phyloP scores from a whole-genome alignment of 352 stramenopile genomes.

The Pythium myriotylum region DNA sequence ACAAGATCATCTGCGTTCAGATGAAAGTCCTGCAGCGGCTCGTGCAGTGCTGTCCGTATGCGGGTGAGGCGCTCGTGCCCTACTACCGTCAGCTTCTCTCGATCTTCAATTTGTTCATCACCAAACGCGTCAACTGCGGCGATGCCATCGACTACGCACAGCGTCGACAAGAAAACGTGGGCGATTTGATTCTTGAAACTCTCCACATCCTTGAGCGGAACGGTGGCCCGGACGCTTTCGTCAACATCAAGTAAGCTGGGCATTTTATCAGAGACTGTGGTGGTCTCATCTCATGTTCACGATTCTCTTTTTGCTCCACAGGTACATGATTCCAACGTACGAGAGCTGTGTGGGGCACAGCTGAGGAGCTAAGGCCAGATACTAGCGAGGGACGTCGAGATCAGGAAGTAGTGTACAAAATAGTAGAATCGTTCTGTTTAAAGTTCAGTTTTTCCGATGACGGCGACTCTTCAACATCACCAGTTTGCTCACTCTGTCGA shows the following conservation, averaged over 20 bases:
- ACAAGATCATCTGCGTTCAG: conserved; percentile 70
- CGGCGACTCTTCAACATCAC: conserved; percentile 13
- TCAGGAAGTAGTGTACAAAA: conserved; percentile 4
- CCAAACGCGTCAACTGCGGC: conserved; percentile 91
- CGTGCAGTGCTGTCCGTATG: conserved; percentile 65
- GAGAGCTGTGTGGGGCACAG: conserved; percentile 81
- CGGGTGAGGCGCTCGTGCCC: conserved; percentile 89
- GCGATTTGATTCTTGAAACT: conserved; percentile 89
- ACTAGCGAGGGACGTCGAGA: background rate
- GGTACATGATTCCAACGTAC: conserved; percentile 97
- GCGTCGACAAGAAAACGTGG: conserved; percentile 86
- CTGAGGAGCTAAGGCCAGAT: background rate
- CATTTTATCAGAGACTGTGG: too few relatives aligned
- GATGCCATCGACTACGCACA: conserved; percentile 94
- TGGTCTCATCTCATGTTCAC: conserved; percentile 24
- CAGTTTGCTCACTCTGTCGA: background rate
- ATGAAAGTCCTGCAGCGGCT: conserved; percentile 82
- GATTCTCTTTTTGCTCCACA: conserved; percentile 23
- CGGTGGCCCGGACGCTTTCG: conserved; percentile 87
- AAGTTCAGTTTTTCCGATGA: background rate
- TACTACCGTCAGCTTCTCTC: conserved; percentile 93
- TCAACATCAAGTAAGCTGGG: conserved; percentile 92
- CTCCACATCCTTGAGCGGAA: conserved; percentile 88
- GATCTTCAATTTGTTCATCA: conserved; percentile 93
- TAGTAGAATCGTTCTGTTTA: background rate